Percentiles rank a stretch among this genome's conserved stretches.
Conservation (phyloP, 129 eudicot genomes). For the Flaveria bidentis region DNA sequence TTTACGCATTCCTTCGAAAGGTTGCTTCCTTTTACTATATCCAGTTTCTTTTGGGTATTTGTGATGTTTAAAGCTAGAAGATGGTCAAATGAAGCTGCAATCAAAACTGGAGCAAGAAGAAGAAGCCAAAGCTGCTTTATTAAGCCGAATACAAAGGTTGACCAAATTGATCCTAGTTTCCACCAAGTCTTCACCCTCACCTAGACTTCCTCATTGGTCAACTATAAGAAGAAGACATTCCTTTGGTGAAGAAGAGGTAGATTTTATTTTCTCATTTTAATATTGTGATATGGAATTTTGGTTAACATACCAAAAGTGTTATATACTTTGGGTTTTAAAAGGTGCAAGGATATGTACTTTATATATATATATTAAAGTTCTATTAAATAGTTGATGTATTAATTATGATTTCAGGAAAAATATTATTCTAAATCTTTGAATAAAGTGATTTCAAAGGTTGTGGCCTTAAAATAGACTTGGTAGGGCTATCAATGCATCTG, state of each 20-base stretch:
- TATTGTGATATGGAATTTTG: slow-evolving; percentile 21
- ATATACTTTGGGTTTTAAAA: background rate
- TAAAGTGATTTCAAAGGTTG: background rate
- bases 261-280: slow-evolving; percentile 18
- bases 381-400: background rate
- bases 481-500: background rate
- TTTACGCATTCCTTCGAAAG: slow-evolving; percentile 14
- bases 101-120: slow-evolving; percentile 66
- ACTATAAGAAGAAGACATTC: slow-evolving; percentile 90
- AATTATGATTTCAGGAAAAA: background rate
- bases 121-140: slow-evolving; percentile 88
- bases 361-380: background rate
- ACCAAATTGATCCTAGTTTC: slow-evolving; percentile 92
- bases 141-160: slow-evolving; percentile 81
- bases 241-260: slow-evolving; percentile 97
- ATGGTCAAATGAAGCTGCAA: slow-evolving; percentile 76
- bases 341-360: background rate
- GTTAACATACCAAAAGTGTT: slow-evolving; percentile 17
- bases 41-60: slow-evolving; percentile 32
- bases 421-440: background rate
- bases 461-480: background rate
- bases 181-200: slow-evolving; percentile 69
- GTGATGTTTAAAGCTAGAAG: slow-evolving; percentile 72
- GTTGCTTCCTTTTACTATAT: slow-evolving; percentile 16
- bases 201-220: slow-evolving; percentile 64